A percentile compares a stretch with the other conserved stretches of the same genome.
phyloP scores from a whole-genome alignment of 441 rosid genomes.

The Adansonia rubrostipa region DNA sequence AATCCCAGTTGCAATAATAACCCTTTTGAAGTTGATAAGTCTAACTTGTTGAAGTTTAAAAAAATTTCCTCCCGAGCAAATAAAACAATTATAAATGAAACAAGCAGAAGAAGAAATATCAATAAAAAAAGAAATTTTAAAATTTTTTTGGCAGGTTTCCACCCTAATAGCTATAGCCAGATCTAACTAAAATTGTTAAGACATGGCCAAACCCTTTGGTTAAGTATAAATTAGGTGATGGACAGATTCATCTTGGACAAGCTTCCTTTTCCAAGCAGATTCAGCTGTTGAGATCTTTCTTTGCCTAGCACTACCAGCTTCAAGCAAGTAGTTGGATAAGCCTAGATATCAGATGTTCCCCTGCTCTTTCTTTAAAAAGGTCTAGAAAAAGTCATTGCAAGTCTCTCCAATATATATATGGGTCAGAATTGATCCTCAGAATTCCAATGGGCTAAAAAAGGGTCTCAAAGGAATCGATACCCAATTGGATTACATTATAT shows the following conservation, averaged over 20 bases:
- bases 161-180: neutral
- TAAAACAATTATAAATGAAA: slow-evolving; percentile 3
- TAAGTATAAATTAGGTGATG: neutral
- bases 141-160: neutral
- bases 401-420: neutral
- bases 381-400: neutral
- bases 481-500: too few species aligned
- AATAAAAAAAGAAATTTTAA: neutral
- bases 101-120: neutral
- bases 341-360: neutral
- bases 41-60: neutral
- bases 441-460: neutral
- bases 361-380: neutral
- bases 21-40: neutral
- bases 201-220: neutral
- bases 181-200: neutral
- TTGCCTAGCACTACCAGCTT: neutral
- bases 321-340: neutral
- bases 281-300: neutral
- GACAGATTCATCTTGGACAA: neutral
- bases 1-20: neutral
- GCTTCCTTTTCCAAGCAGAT: neutral
- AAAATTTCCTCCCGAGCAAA: neutral
- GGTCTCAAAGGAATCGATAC: neutral
- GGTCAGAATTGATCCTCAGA: neutral